Evolutionary conservation across 1,284 basidiomycete genomes (phyloP).

Genomic region (Gomphus bonarii): DNA sequence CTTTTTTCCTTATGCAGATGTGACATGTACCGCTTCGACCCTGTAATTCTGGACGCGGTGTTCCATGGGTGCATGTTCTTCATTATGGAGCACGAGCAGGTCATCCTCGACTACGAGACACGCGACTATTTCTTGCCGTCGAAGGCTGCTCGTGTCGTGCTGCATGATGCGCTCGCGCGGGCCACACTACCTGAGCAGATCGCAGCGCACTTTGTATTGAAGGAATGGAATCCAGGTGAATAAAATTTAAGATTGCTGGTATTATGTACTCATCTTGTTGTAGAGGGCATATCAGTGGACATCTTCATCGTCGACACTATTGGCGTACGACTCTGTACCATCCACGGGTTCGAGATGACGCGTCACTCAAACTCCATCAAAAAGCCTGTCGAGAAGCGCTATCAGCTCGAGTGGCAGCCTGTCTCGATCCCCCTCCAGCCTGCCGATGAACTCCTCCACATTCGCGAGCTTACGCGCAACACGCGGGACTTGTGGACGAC

Average conservation of each 20-base stretch:
- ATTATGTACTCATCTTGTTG: background rate
- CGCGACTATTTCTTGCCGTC: constrained; percentile 25
- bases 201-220: constrained; percentile 14
- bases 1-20: constrained; percentile 12
- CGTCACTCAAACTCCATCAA: constrained; percentile 7
- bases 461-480: constrained; percentile 1
- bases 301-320: constrained; percentile 6
- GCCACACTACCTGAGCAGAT: constrained; percentile 14
- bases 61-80: constrained; percentile 18
- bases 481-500: constrained; percentile 4
- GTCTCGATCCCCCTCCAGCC: constrained; percentile 1
- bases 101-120: constrained; percentile 19
- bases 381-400: constrained; percentile 3
- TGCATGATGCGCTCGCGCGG: constrained; percentile 14
- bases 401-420: constrained; percentile 10
- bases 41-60: constrained; percentile 29
- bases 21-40: constrained; percentile 26
- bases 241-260: background rate
- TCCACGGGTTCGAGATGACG: constrained; percentile 7
- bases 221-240: constrained; percentile 21
- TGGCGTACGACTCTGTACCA: constrained; percentile 3
- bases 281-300: constrained; percentile 8
- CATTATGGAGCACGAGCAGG: constrained; percentile 19
- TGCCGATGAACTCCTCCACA: background rate
- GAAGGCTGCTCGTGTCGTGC: constrained; percentile 14